These are phyloP conservation scores for Auricularia heimuer DNA, from an alignment of 768 basidiomycete genomes.

Conservation along the genomic window DNA sequence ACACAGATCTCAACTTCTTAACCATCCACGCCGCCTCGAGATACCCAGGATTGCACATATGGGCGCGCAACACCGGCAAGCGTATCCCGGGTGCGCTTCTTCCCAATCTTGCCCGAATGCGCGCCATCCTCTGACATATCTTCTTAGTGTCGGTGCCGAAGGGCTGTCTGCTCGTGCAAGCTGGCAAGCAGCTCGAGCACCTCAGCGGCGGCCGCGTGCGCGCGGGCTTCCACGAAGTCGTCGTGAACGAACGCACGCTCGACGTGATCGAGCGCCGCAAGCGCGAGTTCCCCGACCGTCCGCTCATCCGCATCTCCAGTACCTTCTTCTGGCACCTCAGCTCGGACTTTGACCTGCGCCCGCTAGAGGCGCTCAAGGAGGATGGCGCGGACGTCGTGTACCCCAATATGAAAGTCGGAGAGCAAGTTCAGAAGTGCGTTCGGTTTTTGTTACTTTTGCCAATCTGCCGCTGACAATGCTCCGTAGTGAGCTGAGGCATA, in stretches of 20 bases:
- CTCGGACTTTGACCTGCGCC: conserved; percentile 69
- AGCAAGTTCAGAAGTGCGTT: conserved; percentile 73
- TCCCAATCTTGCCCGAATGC: no score
- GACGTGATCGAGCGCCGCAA: conserved; percentile 53
- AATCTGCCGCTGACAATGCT: conserved; percentile 3
- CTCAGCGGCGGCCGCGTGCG: conserved; percentile 75
- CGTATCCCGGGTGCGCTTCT: conserved; percentile 42
- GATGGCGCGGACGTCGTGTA: conserved; percentile 35
- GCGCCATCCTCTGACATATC: no score
- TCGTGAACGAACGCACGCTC: conserved; percentile 73
- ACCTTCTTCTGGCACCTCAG: conserved; percentile 95
- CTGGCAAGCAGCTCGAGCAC: conserved; percentile 92
- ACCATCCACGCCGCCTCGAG: conserved; percentile 84
- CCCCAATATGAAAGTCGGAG: conserved; percentile 75
- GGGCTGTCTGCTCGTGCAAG: conserved; percentile 81
- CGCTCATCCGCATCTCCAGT: conserved; percentile 88
- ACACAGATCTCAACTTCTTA: conserved; percentile 88
- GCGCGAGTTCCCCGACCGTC: conserved; percentile 55
- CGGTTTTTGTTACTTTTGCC: conserved; percentile 2
- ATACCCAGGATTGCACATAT: conserved; percentile 84
- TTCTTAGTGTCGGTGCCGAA: conserved; percentile 64
- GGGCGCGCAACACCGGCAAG: conserved; percentile 91
- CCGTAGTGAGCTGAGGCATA: conserved; percentile 66
- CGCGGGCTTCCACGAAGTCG: conserved; percentile 92
- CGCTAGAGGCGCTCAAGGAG: conserved; percentile 43